Evolutionary conservation across 495 filamentous ascomycete species (phyloP).

Genomic region (Xeromyces bisporus): DNA sequence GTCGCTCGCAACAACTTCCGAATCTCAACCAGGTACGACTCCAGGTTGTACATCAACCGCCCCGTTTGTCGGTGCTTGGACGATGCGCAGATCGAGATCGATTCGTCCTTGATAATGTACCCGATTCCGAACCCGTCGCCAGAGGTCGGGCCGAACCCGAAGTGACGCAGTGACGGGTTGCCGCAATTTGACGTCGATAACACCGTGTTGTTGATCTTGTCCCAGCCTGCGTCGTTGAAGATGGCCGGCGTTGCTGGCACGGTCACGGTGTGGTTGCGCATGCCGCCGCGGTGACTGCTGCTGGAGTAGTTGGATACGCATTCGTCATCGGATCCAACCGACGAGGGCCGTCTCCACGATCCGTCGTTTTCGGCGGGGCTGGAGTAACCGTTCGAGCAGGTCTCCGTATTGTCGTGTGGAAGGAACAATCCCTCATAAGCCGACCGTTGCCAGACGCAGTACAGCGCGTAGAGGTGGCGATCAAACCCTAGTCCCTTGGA

Average conservation of each 20-base stretch:
- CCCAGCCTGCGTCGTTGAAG: constrained; percentile 84
- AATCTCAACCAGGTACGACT: constrained; percentile 80
- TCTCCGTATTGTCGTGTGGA: constrained; percentile 34
- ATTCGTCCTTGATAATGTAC: constrained; percentile 97
- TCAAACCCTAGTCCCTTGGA: constrained; percentile 88
- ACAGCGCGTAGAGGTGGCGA: constrained; percentile 83
- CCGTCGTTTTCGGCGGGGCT: constrained; percentile 35
- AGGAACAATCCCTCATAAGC: constrained; percentile 52
- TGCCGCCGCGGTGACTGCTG: constrained; percentile 13
- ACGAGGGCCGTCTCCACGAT: constrained; percentile 37
- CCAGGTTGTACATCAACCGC: constrained; percentile 75
- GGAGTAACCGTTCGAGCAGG: constrained; percentile 39
- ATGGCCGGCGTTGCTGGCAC: constrained; percentile 48
- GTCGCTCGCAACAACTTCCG: constrained; percentile 60
- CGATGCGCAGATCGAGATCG: constrained; percentile 77
- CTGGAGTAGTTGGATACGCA: constrained; percentile 16
- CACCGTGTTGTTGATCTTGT: constrained; percentile 87
- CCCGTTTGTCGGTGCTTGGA: constrained; percentile 87
- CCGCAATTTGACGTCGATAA: constrained; percentile 97
- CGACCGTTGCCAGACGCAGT: constrained; percentile 84
- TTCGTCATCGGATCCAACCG: constrained; percentile 29
- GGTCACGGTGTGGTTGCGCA: constrained; percentile 9
- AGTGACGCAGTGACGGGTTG: constrained; percentile 90
- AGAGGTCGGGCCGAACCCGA: constrained; percentile 89
- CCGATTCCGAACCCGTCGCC: constrained; percentile 95